Base-by-base conservation (phyloP, 2,329 filamentous ascomycete genomes). In the Cladosporium sp. region DNA sequence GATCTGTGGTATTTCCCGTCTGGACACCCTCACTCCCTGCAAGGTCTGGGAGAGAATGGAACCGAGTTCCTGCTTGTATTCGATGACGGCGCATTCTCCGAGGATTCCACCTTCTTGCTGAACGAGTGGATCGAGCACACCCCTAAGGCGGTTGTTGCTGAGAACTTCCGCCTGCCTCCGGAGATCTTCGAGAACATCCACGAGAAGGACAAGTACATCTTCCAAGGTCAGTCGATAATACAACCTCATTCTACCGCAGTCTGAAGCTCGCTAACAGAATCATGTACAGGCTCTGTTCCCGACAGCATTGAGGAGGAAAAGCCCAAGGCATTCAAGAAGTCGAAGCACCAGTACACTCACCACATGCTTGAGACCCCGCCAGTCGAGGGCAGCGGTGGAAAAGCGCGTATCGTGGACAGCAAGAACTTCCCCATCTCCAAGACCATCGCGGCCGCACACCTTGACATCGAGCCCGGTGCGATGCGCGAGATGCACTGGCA, bases 401-500 rank as follows among this genome's bases (percentile, higher is more conserved):
- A 80, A 41, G 85, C 89, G 1, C 83, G 86, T 58, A 87, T 91
- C 64, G 77, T 85, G 5, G 87, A 91, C 65, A 86, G 85, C n/a
- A 77, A 73, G 24, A 89, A 86, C 68, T 91, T 92, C 64, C 81
- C 82, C 24, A 78, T 89, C 54, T 87, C 86, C 40, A 83, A 80
- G 66, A 86, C 83, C 0, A 79, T 90, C 17, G 85, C 86, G 0
- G 86, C 86, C 1, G 87, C 85, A 1, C 79, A 89, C 60, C 78
- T 88, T 15, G 79, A 79, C 32, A 86, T 91, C 54, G 73, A 85
- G 56, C 86, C 86, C 0, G 85, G 85, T 12, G 85, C 84, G 0
- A 73, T 90, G 64, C 79, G 86, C 8, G 86, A 89, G 70, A 89
- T 91, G 77, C 87, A 91, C 72, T 91, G 87, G 87, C 87, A 91